Conservation (phyloP, 768 basidiomycete genomes). For the Mycena epipterygia region DNA sequence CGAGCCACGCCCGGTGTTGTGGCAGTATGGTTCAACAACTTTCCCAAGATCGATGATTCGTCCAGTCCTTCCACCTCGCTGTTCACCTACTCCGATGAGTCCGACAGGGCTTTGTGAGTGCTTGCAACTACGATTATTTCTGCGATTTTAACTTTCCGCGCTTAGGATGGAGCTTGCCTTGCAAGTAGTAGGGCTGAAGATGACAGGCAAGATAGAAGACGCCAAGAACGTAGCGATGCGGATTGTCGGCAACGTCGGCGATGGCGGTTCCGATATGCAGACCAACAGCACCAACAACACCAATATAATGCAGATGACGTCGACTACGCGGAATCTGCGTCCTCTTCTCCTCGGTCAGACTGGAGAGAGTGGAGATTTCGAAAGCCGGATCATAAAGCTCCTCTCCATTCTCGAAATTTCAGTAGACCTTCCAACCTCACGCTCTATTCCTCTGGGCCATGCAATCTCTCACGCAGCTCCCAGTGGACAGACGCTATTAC, state of each 20-base stretch:
- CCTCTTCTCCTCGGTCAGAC: slow-evolving; percentile 66
- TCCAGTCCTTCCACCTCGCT: slow-evolving; percentile 65
- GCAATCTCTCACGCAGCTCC: slow-evolving; percentile 81
- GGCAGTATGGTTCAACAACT: slow-evolving; percentile 88
- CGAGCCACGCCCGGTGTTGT: slow-evolving; percentile 86
- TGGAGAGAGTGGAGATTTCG: slow-evolving; percentile 74
- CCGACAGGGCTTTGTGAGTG: slow-evolving; percentile 88
- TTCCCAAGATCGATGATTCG: slow-evolving; percentile 71
- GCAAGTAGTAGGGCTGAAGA: slow-evolving; percentile 95
- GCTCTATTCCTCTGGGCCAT: slow-evolving; percentile 57
- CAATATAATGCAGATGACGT: slow-evolving; percentile 69
- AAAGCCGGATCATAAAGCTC: slow-evolving; percentile 84
- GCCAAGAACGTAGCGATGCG: slow-evolving; percentile 94
- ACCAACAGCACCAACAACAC: slow-evolving; percentile 42
- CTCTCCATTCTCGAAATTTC: slow-evolving; percentile 82
- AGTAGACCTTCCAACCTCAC: slow-evolving; percentile 58
- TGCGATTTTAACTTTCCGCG: slow-evolving; percentile 31
- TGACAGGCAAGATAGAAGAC: slow-evolving; percentile 96
- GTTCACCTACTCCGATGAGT: slow-evolving; percentile 93
- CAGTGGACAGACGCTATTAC: slow-evolving; percentile 89
- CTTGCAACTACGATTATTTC: slow-evolving; percentile 9
- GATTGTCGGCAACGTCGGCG: slow-evolving; percentile 83
- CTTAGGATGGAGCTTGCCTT: slow-evolving; percentile 93
- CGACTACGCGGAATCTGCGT: slow-evolving; percentile 39
- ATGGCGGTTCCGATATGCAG: slow-evolving; percentile 59